Evolutionary conservation across 257 asterid genomes (phyloP).

Genomic region (Penstemon newberryi): DNA sequence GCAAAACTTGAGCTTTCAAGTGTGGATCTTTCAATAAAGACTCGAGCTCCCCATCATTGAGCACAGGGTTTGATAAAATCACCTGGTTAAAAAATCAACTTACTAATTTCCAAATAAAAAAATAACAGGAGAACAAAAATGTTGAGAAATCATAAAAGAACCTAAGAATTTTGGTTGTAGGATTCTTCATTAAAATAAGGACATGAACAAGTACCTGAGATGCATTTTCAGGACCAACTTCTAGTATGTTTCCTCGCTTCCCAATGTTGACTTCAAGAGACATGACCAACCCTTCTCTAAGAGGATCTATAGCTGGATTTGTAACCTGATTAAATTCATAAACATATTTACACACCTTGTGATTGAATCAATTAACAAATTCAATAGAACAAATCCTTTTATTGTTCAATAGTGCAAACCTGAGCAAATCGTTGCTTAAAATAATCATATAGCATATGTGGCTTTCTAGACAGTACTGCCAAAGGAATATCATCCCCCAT

Average conservation of each 20-base stretch:
- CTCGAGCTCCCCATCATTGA: constrained; percentile 96
- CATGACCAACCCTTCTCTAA: constrained; percentile 98
- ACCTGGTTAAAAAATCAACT: constrained; percentile 49
- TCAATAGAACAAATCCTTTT: constrained; percentile 10
- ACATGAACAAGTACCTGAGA: constrained; percentile 68
- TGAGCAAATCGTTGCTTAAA: constrained; percentile 99
- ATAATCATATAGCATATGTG: constrained; percentile 93
- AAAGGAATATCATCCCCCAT: constrained; percentile 99
- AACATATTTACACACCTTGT: constrained; percentile 24
- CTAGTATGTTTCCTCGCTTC: constrained; percentile 87
- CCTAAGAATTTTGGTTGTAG: background rate
- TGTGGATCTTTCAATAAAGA: constrained; percentile 76
- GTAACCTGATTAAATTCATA: constrained; percentile 63
- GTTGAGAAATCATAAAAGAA: constrained; percentile 15
- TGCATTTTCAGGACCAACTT: constrained; percentile 93
- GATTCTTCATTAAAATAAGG: constrained; percentile 25
- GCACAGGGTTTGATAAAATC: constrained; percentile 81
- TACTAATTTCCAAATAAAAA: constrained; percentile 21
- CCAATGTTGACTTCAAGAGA: constrained; percentile 98
- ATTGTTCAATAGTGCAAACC: constrained; percentile 45
- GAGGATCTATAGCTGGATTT: constrained; percentile 99
- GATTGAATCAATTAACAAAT: constrained; percentile 10
- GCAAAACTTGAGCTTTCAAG: constrained; percentile 77
- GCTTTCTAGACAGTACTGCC: constrained; percentile 82
- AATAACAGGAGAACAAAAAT: constrained; percentile 6